Evolutionary conservation across 208 protist species (phyloP).

Genomic region (Trypanosoma cruzi): DNA sequence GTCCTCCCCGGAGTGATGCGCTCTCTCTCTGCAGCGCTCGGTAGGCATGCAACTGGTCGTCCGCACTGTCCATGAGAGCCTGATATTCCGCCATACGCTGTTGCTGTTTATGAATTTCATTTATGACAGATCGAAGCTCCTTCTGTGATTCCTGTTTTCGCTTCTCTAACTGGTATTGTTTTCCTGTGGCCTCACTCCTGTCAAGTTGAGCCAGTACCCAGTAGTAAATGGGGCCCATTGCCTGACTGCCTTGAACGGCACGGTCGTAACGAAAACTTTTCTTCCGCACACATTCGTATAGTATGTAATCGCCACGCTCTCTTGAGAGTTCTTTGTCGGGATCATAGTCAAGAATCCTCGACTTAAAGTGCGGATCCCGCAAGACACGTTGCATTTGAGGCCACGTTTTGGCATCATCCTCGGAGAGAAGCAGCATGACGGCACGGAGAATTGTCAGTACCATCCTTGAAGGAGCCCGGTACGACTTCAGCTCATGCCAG

Average conservation of each 20-base stretch:
- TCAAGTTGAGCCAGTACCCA: constrained; percentile 89
- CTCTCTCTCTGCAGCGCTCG: constrained; percentile 36
- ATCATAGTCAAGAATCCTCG: constrained; percentile 71
- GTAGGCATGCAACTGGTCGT: constrained; percentile 67
- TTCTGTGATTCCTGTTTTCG: constrained; percentile 54
- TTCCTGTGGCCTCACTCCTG: constrained; percentile 61
- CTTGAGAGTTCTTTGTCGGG: constrained; percentile 67
- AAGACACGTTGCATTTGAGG: constrained; percentile 82
- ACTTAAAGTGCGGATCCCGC: constrained; percentile 75
- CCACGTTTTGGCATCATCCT: constrained; percentile 80
- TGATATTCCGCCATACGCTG: constrained; percentile 73
- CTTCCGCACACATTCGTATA: constrained; percentile 86
- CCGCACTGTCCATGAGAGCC: constrained; percentile 73
- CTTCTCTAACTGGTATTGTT: constrained; percentile 55
- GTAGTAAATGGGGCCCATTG: constrained; percentile 89
- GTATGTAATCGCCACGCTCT: constrained; percentile 80
- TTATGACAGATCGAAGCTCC: constrained; percentile 69
- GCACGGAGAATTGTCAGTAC: constrained; percentile 76
- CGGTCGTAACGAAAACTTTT: constrained; percentile 84
- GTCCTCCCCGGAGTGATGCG: constrained; percentile 5
- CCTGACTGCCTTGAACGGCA: constrained; percentile 73
- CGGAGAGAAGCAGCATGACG: constrained; percentile 85
- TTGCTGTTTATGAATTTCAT: constrained; percentile 78
- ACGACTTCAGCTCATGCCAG: constrained; percentile 92
- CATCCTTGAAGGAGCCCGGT: constrained; percentile 82